Percentiles rank a stretch among this genome's conserved stretches.
These are phyloP conservation scores for Trametes punicea DNA, from an alignment of 768 basidiomycete genomes.

Conservation along the genomic window DNA sequence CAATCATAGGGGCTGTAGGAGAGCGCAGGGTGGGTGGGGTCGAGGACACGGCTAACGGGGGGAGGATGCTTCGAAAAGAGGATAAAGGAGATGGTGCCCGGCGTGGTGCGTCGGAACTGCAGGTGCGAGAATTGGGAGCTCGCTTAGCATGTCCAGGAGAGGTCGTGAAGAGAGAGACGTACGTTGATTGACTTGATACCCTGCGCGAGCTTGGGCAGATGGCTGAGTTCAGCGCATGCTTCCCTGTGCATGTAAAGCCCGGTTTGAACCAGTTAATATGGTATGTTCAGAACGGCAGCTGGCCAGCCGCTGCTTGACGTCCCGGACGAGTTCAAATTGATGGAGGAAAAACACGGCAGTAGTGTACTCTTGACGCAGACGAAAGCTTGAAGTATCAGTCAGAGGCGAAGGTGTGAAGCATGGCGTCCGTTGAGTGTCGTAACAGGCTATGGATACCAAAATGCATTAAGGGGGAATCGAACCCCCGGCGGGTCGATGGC, in stretches of 20 bases:
- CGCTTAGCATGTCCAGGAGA: no score
- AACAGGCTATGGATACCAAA: no score
- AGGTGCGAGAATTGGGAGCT: neutral
- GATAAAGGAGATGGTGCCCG: conserved; percentile 29
- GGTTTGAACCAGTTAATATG: no score
- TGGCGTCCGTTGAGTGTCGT: no score
- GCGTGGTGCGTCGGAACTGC: conserved; percentile 42
- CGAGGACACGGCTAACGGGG: neutral
- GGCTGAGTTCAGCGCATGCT: conserved; percentile 9
- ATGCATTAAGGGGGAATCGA: conserved; percentile 85
- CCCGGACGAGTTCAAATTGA: no score
- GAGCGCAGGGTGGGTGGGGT: conserved; percentile 23
- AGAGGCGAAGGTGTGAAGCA: neutral
- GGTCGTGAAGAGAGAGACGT: conserved; percentile 8
- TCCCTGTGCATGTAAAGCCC: neutral
- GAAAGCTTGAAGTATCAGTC: neutral
- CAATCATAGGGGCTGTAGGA: neutral
- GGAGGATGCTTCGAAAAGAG: neutral
- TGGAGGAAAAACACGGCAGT: no score
- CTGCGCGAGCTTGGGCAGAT: neutral
- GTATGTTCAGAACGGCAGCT: no score
- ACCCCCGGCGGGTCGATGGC: conserved; percentile 79
- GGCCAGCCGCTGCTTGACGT: no score
- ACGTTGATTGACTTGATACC: conserved; percentile 36
- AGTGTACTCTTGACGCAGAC: neutral